Base-by-base conservation (phyloP, 257 asterid genomes). In the Cinchona pubescens region DNA sequence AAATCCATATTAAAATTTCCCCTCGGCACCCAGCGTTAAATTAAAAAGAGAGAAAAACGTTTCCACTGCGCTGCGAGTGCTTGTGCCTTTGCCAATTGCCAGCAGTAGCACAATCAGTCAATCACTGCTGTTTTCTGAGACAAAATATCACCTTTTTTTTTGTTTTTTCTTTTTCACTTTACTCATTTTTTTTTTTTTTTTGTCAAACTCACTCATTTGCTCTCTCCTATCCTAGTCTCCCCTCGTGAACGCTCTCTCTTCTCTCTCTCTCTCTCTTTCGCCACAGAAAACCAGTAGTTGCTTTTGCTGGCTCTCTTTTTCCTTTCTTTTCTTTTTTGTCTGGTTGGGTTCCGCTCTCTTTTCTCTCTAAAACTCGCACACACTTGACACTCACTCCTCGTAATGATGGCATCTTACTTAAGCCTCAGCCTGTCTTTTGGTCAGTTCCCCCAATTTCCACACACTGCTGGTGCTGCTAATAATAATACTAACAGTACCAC, bases 321-420 rank as follows among this genome's bases (percentile, higher is more conserved):
- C 65, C 55, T 2, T 2, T 3, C 8, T 40, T 40, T 5, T 40
- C 7, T 40, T 5, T 40, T 5, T 40, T 38, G 13, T 38, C 29
- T 27, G 40, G 2, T 21, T n/a, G n/a, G n/a, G n/a, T n/a, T n/a
- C n/a, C n/a, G n/a, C 45, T 9, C 6, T 11, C 14, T 29, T 34
- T 0, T 43, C 34, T 68, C 19, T 16, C 30, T 51, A 29, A 43
- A 34, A 32, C 67, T 12, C 25, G 34, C 34, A 46, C 75, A 72
- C 43, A 29, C 70, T 58, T 16, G 59, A 49, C 68, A 51, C 61
- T 21, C 55, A n/a, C 75, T 2, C 51, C 69, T 53, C 71, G 48
- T 79, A 66, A 79, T 79, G 72, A 75, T 65, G 82, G 75, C 82
- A 78, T 73, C 75, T 73, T 32, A 34, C 82, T 58, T 69, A 45